A percentile compares a stretch with the other conserved stretches of the same genome.
phyloP scores from a whole-genome alignment of 2,329 filamentous ascomycete species.

The Myotisia sp. region DNA sequence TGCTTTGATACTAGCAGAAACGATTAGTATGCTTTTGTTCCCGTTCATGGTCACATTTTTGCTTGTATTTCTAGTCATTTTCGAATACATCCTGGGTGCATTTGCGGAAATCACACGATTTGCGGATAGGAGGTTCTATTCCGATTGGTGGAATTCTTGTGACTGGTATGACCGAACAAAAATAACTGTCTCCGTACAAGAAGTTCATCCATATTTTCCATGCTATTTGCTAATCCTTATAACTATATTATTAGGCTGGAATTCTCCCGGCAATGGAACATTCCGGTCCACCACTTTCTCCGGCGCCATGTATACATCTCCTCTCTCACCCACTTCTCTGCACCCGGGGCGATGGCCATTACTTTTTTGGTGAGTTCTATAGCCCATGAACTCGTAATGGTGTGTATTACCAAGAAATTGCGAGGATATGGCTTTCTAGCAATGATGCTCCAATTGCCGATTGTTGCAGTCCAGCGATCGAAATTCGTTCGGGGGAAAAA shows the following conservation, averaged over 20 bases:
- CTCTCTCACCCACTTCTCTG: slow-evolving; percentile 60
- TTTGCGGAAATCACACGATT: slow-evolving; percentile 91
- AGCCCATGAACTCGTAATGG: slow-evolving; percentile 92
- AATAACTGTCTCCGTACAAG: too few relatives aligned
- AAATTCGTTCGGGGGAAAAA: slow-evolving; percentile 58
- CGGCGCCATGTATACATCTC: slow-evolving; percentile 87
- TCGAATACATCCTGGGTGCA: slow-evolving; percentile 88
- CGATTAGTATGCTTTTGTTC: slow-evolving; percentile 80
- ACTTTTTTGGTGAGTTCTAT: slow-evolving; percentile 84
- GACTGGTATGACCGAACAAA: slow-evolving; percentile 29
- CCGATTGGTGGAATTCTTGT: slow-evolving; percentile 53
- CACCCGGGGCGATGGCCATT: slow-evolving; percentile 64
- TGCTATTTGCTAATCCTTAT: neutral
- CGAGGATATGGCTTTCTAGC: slow-evolving; percentile 84
- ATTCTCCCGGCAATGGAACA: slow-evolving; percentile 92
- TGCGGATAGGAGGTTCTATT: slow-evolving; percentile 86
- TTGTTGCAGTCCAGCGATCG: slow-evolving; percentile 79
- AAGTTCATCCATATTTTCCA: too few relatives aligned
- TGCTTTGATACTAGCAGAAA: slow-evolving; percentile 70
- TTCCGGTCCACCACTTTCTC: slow-evolving; percentile 93
- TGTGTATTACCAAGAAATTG: slow-evolving; percentile 93
- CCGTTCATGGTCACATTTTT: slow-evolving; percentile 95
- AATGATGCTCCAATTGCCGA: slow-evolving; percentile 94
- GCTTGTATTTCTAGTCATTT: slow-evolving; percentile 93
- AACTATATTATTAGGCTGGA: slow-evolving; percentile 51